phyloP scores from a whole-genome alignment of 495 filamentous ascomycete species.

The Penicillium parvum region DNA sequence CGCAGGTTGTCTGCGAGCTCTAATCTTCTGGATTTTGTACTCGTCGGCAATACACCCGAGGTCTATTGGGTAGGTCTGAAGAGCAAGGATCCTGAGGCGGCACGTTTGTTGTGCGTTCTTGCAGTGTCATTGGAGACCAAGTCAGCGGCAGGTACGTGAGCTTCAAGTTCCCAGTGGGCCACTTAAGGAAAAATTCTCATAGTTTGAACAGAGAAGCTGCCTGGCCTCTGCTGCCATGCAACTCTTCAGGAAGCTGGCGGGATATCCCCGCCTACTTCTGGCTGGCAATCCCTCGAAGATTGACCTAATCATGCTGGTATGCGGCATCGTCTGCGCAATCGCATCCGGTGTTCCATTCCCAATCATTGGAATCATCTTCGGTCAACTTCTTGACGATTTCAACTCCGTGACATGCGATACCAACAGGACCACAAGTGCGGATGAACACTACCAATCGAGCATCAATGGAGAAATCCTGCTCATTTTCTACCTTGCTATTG shows the following conservation, averaged over 20 bases:
- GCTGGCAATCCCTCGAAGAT: conserved; percentile 24
- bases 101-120: too few relatives aligned
- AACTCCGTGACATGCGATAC: conserved; percentile 53
- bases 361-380: conserved; percentile 63
- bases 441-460: conserved; percentile 29
- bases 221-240: conserved; percentile 16
- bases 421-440: conserved; percentile 13
- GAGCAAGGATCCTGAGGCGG: too few relatives aligned
- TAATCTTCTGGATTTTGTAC: too few relatives aligned
- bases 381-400: conserved; percentile 62
- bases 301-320: conserved; percentile 17
- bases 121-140: too few relatives aligned
- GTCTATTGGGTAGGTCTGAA: too few relatives aligned
- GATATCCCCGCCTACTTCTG: conserved; percentile 41
- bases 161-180: too few relatives aligned
- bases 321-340: conserved; percentile 49
- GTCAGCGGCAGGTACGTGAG: too few relatives aligned
- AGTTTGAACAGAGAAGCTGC: not conserved
- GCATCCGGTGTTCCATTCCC: conserved; percentile 66
- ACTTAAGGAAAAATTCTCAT: too few relatives aligned
- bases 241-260: conserved; percentile 31
- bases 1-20: too few relatives aligned
- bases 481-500: conserved; percentile 60
- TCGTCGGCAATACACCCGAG: too few relatives aligned
- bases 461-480: conserved; percentile 57